Evolutionary conservation across 352 stramenopile genomes (phyloP), one percentile per base, ranked within the genome.

Genomic region (Pythium grandisporangium): DNA sequence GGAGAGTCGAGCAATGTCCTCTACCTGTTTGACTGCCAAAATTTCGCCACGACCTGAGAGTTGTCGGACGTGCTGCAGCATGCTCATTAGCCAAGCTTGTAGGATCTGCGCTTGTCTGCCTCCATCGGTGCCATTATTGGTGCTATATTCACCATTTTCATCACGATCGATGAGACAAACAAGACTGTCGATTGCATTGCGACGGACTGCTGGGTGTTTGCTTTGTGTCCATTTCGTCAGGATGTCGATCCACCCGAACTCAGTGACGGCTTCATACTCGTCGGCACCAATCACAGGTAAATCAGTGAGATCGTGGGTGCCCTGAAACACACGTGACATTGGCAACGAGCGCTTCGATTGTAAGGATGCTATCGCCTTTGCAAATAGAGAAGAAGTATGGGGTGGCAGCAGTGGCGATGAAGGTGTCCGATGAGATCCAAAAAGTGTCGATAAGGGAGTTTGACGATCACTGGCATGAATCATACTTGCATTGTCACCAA

Each of bases 201-300:
- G 34, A 4, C 80, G 66, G 14, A 90, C 68, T 33, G 73, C 53
- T 5, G 58, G 58, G 17, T 80, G 51, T 17, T 61, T 35, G 26
- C 66, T 88, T n/a, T 61, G 57, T 11, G 63, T 77, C 80, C 80
- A 93, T 25, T 66, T 42, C 1, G 76, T 89, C 22, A 90, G 39
- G 21, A 93, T 86, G 37, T 93, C 80, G 21, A 84, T 64, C 80
- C 80, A 93, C 0, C 80, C 80, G 34, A 85, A 73, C 45, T 90
- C 66, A 10, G 69, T 86, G 30, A 44, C 78, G 17, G 68, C 54
- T 30, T 93, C 77, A 48, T 84, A 86, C 29, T 93, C 80, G 36
- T 83, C 77, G 24, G 73, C 77, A 7, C 73, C 77, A 11, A 83
- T 45, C 3, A 90, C 64, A 3, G 77, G 77, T 14, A 90, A 53